Evolutionary conservation across 371 early-diverging fungal genomes (phyloP), one percentile per base, ranked within the genome.

Genomic region (Mucor velutinosus): DNA sequence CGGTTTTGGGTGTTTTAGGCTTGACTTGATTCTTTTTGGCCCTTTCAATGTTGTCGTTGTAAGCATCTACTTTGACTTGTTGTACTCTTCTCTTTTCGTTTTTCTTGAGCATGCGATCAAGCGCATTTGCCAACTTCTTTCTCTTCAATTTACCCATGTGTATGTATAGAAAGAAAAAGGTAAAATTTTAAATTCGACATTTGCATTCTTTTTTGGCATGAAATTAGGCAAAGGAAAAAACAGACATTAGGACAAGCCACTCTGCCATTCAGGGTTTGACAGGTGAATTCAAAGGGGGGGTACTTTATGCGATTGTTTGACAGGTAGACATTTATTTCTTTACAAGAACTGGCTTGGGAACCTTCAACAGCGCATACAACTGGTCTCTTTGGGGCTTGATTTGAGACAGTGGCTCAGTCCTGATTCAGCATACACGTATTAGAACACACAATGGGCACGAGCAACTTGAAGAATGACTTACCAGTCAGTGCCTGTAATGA

Each of bases 401-500:
- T 12, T 71, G 66, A 29, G 65, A 53, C 19, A 79, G 43, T 23
- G 77, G 53, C 7, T 59, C 61, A 4, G 76, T 64, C 82, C 80
- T 79, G 21, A 66, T 60, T 21, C 37, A 21, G 29, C 27, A 25
- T 60, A 58, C 19, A 29, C 14, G 7, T 4, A 60, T n/a, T 39
- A 41, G 25, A 17, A 15, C 37, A 60, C 37, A 19, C 17, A n/a
- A n/a, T n/a, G n/a, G n/a, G n/a, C n/a, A n/a, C n/a, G n/a, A n/a
- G n/a, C n/a, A n/a, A n/a, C n/a, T n/a, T n/a, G n/a, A n/a, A 41
- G 1, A 41, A 3, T 1, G 0, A 41, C 67, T 69, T 76, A 79
- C 84, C 84, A 84, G 19, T 84, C 80, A 11, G 84, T 84, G 2
- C 64, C 60, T 25, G 80, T 78, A n/a, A 84, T 51, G 15, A 81